phyloP scores from a whole-genome alignment of 2,329 filamentous ascomycete species.

The Penicillium sp. region DNA sequence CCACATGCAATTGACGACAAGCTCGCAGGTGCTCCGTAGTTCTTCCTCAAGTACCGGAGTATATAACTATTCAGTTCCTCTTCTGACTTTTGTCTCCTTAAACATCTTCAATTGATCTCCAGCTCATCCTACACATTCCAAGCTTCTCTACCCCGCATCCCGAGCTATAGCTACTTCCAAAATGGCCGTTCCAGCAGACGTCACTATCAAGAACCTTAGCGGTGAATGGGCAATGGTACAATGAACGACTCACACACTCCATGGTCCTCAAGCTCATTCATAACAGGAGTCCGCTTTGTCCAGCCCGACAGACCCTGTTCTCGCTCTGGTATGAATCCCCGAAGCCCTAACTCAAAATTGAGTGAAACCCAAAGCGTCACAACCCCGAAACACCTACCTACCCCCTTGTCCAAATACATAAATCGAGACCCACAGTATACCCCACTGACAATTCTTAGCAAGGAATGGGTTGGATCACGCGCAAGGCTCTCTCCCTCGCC shows the following conservation, averaged over 20 bases:
- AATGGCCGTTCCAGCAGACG: conserved; percentile 72
- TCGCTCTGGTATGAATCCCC: conserved; percentile 56
- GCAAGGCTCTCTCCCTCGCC: conserved; percentile 70
- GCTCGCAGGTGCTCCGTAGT: not conserved
- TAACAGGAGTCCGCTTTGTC: conserved; percentile 73
- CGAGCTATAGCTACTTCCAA: conserved; percentile 28
- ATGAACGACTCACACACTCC: not conserved
- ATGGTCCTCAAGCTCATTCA: conserved; percentile 1
- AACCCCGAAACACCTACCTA: not conserved
- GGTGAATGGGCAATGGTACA: conserved; percentile 71
- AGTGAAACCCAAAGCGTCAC: not conserved
- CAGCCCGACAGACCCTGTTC: conserved; percentile 66
- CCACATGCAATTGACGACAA: conserved; percentile 24
- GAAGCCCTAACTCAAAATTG: conserved; percentile 3
- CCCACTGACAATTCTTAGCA: conserved; percentile 46
- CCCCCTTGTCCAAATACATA: not conserved
- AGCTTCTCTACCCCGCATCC: conserved; percentile 22
- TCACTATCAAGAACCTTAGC: conserved; percentile 67
- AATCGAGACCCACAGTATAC: not conserved
- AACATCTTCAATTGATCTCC: not conserved
- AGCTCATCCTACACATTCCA: not conserved
- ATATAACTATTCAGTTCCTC: conserved; percentile 15
- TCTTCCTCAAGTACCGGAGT: not conserved
- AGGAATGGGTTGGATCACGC: conserved; percentile 69
- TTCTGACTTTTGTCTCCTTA: not conserved